Evolutionary conservation across 1,139 yeast genomes (phyloP).

Genomic region (Pichia cactophila): DNA sequence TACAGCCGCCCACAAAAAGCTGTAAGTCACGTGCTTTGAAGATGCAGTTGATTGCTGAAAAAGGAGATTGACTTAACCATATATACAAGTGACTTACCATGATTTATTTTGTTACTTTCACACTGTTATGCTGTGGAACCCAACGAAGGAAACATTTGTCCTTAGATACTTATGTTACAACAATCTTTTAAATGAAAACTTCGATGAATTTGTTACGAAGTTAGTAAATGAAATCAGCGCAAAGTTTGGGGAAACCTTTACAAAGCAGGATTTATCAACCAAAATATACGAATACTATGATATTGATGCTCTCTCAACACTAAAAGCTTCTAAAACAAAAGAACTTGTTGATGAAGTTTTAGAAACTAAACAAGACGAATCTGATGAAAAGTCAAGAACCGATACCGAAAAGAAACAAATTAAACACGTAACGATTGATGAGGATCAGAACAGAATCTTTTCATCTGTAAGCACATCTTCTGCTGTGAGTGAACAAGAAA

Average conservation of each 20-base stretch:
- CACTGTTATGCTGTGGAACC: conserved; percentile 10
- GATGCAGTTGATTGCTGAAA: neutral
- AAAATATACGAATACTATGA: conserved; percentile 24
- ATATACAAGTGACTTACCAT: too few relatives aligned
- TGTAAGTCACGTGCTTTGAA: neutral
- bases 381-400: neutral
- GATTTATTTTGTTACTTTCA: too few relatives aligned
- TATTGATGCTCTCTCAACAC: conserved; percentile 20
- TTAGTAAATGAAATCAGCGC: conserved; percentile 18
- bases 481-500: neutral
- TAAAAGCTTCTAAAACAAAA: conserved; percentile 14
- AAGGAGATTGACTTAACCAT: neutral
- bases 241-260: conserved; percentile 29
- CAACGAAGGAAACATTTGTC: conserved; percentile 16
- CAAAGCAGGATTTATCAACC: conserved; percentile 15
- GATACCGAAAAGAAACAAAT: conserved; percentile 1
- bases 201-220: conserved; percentile 17
- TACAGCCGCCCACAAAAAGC: neutral
- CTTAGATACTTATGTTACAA: conserved; percentile 21
- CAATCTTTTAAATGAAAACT: conserved; percentile 15
- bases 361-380: neutral
- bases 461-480: neutral
- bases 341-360: neutral
- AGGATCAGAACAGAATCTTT: conserved; percentile 9
- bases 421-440: conserved; percentile 15